Evolutionary conservation across 1,284 basidiomycete species (phyloP).

Genomic region (Ceratobasidium sp.): DNA sequence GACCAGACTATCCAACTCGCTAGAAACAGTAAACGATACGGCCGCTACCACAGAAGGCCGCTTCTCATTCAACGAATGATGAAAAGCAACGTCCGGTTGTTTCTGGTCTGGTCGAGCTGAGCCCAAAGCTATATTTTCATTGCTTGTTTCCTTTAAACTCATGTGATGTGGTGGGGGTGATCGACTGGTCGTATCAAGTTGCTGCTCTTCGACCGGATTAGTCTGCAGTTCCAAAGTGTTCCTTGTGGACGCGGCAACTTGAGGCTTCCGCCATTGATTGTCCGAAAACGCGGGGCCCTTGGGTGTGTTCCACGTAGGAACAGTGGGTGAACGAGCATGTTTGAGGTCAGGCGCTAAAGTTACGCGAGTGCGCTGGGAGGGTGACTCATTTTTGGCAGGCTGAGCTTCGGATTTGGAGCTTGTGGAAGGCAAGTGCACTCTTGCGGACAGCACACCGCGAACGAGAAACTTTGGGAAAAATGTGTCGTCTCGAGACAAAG

Average conservation of each 20-base stretch:
- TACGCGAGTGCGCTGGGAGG: slow-evolving; percentile 8
- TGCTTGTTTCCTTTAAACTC: slow-evolving; percentile 26
- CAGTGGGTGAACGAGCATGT: slow-evolving; percentile 4
- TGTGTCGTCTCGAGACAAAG: slow-evolving; percentile 72
- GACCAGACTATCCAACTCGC: slow-evolving; percentile 59
- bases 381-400: not conserved
- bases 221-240: slow-evolving; percentile 33
- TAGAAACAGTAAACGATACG: slow-evolving; percentile 68
- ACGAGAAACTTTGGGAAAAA: slow-evolving; percentile 60
- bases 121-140: slow-evolving; percentile 44
- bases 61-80: slow-evolving; percentile 44
- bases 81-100: slow-evolving; percentile 71
- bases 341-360: not conserved
- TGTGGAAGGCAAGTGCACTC: slow-evolving; percentile 1
- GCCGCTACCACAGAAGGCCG: slow-evolving; percentile 32
- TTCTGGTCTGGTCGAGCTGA: slow-evolving; percentile 58
- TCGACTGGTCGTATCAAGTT: slow-evolving; percentile 62
- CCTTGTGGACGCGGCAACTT: slow-evolving; percentile 34
- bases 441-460: slow-evolving; percentile 21
- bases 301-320: slow-evolving; percentile 39
- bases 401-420: slow-evolving; percentile 1
- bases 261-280: slow-evolving; percentile 47
- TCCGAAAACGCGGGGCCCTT: slow-evolving; percentile 44
- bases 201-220: slow-evolving; percentile 37
- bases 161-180: slow-evolving; percentile 64